Base-by-base conservation (phyloP, 257 asterid species). In the Nicotiana benthamiana region DNA sequence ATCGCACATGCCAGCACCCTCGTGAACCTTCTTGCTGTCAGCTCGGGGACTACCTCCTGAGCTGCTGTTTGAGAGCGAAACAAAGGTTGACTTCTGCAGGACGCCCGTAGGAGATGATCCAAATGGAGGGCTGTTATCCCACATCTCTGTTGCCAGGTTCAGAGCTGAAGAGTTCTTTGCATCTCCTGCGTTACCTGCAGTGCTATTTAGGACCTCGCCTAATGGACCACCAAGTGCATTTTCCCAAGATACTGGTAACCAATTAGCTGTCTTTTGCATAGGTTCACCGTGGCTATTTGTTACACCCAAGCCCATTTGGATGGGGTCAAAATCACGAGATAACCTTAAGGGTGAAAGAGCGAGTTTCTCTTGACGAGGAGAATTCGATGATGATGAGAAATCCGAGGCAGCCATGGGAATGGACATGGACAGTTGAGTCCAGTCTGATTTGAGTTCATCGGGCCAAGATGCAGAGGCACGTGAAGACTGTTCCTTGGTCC, bases 371-470 rank as follows among this genome's bases (percentile, higher is more conserved):
- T 86, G 92, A 22, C 78, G 84, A 9, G 96, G 93, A 16, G 93
- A 87, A 57, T 81, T 80, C 2, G 92, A 80, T 17, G 97, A 86
- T 48, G 97, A 84, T 17, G 93, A 87, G 81, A 93, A 92, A 82
- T 89, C 92, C 0, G 87, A 79, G 75, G 87, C 86, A 57, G 89
- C 83, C 79, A 86, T 75, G 8, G 98, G 97, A 80, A 92, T 93
- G 15, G 99, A 89, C 96, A 95, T 95, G 4, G 99, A 93, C 11
- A 95, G 97, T 74, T 89, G 96, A 34, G 98, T 95, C 95, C 98
- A 92, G 79, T 92, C 97, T 1, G 96, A 85, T 83, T 88, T 89
- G 16, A 88, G 88, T 79, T 93, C 89, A 56, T 87, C 92, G 0
- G 90, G 86, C 97, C 97, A 93, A 4, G 92, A 62, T 77, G 40